phyloP scores from a whole-genome alignment of 2,329 filamentous ascomycete species.

The Byssochlamys sp. region DNA sequence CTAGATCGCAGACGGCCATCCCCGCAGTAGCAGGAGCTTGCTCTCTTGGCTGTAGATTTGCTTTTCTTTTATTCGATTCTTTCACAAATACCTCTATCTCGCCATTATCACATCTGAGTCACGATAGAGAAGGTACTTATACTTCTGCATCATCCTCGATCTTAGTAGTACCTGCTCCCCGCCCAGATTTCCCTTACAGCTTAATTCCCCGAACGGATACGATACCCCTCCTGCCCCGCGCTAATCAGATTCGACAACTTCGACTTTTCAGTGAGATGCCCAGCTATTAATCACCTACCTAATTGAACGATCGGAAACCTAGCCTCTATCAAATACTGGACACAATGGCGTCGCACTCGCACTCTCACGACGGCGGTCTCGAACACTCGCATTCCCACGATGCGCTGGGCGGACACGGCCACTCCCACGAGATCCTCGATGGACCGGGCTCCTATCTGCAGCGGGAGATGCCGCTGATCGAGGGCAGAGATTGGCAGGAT shows the following conservation, averaged over 20 bases:
- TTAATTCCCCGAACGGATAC: not conserved
- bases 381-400: conserved; percentile 50
- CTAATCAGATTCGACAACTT: not conserved
- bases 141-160: too few species aligned
- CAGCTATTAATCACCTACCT: not conserved
- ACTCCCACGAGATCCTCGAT: conserved; percentile 89
- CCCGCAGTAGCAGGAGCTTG: not conserved
- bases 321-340: not conserved
- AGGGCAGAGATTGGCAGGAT: conserved; percentile 77
- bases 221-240: not conserved
- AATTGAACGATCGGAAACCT: not conserved
- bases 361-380: conserved; percentile 28
- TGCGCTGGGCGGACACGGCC: conserved; percentile 62
- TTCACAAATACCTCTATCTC: too few species aligned
- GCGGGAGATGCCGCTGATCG: conserved; percentile 85
- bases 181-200: not conserved
- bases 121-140: too few species aligned
- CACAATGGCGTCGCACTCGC: conserved; percentile 22
- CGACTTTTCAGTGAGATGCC: not conserved
- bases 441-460: conserved; percentile 83
- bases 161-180: too few species aligned
- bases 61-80: not conserved
- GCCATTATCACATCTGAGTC: too few species aligned
- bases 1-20: not conserved
- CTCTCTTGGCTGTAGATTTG: not conserved